Evolutionary conservation across 345 rosid genomes (phyloP).

Genomic region (Geranium rotundifolium): DNA sequence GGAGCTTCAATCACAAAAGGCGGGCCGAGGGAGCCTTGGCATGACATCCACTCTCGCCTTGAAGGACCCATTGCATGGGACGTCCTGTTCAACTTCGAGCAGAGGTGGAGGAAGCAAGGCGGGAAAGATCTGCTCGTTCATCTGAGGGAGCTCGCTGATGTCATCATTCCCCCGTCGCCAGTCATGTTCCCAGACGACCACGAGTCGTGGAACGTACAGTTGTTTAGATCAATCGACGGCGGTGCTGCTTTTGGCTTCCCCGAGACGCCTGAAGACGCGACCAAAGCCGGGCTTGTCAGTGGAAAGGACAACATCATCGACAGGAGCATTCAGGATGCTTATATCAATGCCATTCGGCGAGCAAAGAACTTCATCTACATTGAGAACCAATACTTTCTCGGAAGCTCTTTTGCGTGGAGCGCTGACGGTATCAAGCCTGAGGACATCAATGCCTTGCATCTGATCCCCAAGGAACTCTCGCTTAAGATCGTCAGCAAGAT

Average conservation of each 20-base stretch:
- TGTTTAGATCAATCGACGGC: constrained; percentile 95
- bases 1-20: constrained; percentile 83
- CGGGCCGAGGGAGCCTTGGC: constrained; percentile 99
- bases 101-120: constrained; percentile 94
- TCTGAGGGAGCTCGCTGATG: constrained; percentile 68
- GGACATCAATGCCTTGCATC: constrained; percentile 21
- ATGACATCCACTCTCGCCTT: constrained; percentile 86
- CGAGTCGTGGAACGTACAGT: constrained; percentile 84
- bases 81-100: constrained; percentile 86
- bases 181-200: constrained; percentile 65
- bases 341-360: constrained; percentile 81
- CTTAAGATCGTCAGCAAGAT: constrained; percentile 93
- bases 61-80: constrained; percentile 99
- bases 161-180: constrained; percentile 84
- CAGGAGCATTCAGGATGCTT: constrained; percentile 94
- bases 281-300: constrained; percentile 85
- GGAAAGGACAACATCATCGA: constrained; percentile 95
- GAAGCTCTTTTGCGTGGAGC: too few relatives aligned
- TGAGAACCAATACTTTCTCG: too few relatives aligned
- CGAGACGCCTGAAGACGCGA: constrained; percentile 90
- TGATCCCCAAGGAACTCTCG: constrained; percentile 90
- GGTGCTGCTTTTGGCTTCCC: constrained; percentile 99
- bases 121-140: constrained; percentile 68
- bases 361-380: constrained; percentile 69
- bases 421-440: too few relatives aligned